These are phyloP conservation scores for Gentiana straminea DNA, from an alignment of 257 asterid genomes.

Conservation along the genomic window DNA sequence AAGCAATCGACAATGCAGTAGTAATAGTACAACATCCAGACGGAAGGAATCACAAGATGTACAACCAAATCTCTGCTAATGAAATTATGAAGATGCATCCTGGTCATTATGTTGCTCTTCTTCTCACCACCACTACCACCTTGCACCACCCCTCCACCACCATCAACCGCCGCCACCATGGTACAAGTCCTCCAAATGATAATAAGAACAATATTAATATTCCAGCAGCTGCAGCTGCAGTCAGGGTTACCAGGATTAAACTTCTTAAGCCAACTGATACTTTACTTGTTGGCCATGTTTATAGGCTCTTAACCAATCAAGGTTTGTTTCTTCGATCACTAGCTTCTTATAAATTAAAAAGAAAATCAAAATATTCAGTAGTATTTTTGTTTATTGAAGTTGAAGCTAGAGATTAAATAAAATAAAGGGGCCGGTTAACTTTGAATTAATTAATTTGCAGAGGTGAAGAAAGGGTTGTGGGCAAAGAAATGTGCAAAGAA, in stretches of 20 bases:
- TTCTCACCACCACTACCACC: conserved; percentile 76
- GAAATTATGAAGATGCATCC: conserved; percentile 71
- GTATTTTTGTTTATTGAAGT: too few relatives aligned
- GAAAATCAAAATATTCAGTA: not conserved
- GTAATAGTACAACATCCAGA: conserved; percentile 53
- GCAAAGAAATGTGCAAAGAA: conserved; percentile 54
- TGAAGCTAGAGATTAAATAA: not conserved
- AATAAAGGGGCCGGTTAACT: not conserved
- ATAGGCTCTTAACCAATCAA: conserved; percentile 63
- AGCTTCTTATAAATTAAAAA: not conserved
- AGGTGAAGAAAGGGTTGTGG: conserved; percentile 60
- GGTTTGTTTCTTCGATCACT: conserved; percentile 22
- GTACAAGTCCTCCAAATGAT: conserved; percentile 1
- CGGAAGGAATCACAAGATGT: conserved; percentile 54
- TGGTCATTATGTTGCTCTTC: conserved; percentile 81
- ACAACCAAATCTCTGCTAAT: conserved; percentile 41
- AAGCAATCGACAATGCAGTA: conserved; percentile 74
- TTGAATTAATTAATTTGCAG: conserved; percentile 7
- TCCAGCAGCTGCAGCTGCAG: conserved; percentile 14
- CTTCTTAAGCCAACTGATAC: conserved; percentile 67
- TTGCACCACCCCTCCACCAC: conserved; percentile 30
- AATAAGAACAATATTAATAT: conserved; percentile 3
- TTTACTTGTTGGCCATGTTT: conserved; percentile 68
- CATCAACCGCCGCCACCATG: conserved; percentile 15
- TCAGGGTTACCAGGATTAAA: conserved; percentile 54